Evolutionary conservation across 169 alveolate species (phyloP).

Genomic region (Plasmodium falciparum): DNA sequence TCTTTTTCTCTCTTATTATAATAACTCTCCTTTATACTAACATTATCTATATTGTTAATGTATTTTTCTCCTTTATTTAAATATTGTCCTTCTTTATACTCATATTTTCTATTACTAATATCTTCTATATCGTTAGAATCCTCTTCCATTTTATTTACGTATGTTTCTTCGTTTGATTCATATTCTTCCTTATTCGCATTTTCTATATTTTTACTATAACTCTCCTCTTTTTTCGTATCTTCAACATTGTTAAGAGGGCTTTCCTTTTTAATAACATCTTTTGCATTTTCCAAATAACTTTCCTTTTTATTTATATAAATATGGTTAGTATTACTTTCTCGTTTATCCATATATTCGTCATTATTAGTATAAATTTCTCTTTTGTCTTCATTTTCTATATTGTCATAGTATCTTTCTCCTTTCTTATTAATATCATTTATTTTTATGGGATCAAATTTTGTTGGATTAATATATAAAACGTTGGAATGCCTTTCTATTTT

Average conservation of each 20-base stretch:
- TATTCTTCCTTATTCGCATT: neutral
- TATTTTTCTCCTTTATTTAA: neutral
- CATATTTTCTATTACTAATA: neutral
- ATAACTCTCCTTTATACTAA: no score
- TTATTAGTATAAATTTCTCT: no score
- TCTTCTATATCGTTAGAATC: neutral
- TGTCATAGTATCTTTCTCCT: no score
- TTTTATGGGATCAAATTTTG: no score
- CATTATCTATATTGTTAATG: slow-evolving; percentile 1
- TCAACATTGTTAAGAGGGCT: neutral
- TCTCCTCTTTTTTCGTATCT: neutral
- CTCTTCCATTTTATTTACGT: neutral
- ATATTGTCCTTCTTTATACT: neutral
- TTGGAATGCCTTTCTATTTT: neutral
- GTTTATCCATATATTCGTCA: no score
- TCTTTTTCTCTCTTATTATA: neutral
- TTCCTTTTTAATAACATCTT: neutral
- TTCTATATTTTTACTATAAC: neutral
- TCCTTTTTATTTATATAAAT: no score
- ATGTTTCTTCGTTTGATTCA: neutral
- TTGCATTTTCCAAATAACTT: neutral
- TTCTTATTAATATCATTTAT: no score
- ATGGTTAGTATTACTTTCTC: no score
- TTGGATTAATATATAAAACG: no score
- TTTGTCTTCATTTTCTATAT: no score